Conservation (phyloP, 208 protist genomes). For the Leishmania tropica region DNA sequence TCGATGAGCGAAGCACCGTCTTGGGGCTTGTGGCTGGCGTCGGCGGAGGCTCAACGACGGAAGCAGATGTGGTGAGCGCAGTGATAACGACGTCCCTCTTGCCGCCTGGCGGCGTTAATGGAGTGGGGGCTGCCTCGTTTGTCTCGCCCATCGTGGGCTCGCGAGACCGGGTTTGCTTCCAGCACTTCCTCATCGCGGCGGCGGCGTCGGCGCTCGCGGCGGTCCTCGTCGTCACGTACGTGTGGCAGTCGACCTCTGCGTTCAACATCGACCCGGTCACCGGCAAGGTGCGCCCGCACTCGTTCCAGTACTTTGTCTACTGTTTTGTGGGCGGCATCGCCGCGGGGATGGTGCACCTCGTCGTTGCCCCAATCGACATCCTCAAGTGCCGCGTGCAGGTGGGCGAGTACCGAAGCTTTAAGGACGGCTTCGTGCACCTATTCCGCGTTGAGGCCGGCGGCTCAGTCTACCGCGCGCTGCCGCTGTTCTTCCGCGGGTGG, state of each 20-base stretch:
- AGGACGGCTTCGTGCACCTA: constrained; percentile 44
- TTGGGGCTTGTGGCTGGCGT: neutral
- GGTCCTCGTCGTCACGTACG: constrained; percentile 9
- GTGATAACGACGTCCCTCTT: neutral
- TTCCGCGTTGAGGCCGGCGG: constrained; percentile 33
- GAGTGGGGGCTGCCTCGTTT: neutral
- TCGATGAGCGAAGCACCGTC: neutral
- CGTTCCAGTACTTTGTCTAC: constrained; percentile 65
- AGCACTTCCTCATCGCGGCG: constrained; percentile 4
- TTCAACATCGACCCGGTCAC: constrained; percentile 19
- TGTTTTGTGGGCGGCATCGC: constrained; percentile 67
- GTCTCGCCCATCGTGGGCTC: constrained; percentile 8
- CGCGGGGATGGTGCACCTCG: constrained; percentile 62
- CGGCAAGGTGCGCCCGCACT: constrained; percentile 31
- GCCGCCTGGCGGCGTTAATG: no score
- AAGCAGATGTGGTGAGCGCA: neutral
- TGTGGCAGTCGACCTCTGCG: constrained; percentile 19
- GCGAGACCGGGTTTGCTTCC: constrained; percentile 23
- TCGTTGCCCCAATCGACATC: constrained; percentile 74
- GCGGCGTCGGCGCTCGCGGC: neutral
- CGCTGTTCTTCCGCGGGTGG: constrained; percentile 64
- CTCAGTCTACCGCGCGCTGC: constrained; percentile 30
- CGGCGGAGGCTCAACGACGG: neutral
- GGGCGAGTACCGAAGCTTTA: constrained; percentile 56
- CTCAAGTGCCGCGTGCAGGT: constrained; percentile 89